Base-by-base conservation (phyloP, 495 filamentous ascomycete species). In the Aspergillus homomorphus region DNA sequence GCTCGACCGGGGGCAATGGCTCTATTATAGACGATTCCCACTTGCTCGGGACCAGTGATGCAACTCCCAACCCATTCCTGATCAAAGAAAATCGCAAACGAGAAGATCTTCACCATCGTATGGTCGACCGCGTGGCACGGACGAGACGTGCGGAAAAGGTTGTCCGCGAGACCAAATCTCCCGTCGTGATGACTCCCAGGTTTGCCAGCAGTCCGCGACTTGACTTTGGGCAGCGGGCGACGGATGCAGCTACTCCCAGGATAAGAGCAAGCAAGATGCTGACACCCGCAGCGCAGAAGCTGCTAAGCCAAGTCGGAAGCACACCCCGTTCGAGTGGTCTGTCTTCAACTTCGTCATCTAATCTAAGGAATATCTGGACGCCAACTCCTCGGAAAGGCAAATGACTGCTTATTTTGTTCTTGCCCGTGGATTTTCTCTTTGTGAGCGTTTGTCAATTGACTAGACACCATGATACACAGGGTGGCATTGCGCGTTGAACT, bases 51-150 rank as follows among this genome's bases (percentile, higher is more conserved):
- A 76, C 72, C 9, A 82, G 78, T 20, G 85, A 91, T 56, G 67
- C 79, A 12, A 84, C 84, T 0, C 84, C 85, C 0, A 92, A 92
- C 56, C 92, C 92, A 2, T 98, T 98, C 69, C 82, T 87, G 44
- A 85, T 98, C 49, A 74, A 82, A 33, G 84, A 91, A 63, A 84
- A 86, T 38, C 85, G 90, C 57, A 86, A 82, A 67, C 79, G 95
- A 14, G 94, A 98, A 72, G 84, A 84, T 53, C 76, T 97, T 14
- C 94, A 95, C 72, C 85, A 93, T 66, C 84, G 87, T 18, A 91
- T 98, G 86, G 95, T 98, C 5, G 94, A 98, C 56, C 82, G 84
- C 50, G 88, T 89, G 0, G 86, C 87, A 1, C 87, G 87, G 69
- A 85, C 80, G 14, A 92, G 90, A 66, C 80, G 89, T 75, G 66